Percentiles rank a stretch among this genome's conserved stretches.
These are phyloP conservation scores for Phytophthora europaea DNA, from an alignment of 352 stramenopile species.

Conservation along the genomic window DNA sequence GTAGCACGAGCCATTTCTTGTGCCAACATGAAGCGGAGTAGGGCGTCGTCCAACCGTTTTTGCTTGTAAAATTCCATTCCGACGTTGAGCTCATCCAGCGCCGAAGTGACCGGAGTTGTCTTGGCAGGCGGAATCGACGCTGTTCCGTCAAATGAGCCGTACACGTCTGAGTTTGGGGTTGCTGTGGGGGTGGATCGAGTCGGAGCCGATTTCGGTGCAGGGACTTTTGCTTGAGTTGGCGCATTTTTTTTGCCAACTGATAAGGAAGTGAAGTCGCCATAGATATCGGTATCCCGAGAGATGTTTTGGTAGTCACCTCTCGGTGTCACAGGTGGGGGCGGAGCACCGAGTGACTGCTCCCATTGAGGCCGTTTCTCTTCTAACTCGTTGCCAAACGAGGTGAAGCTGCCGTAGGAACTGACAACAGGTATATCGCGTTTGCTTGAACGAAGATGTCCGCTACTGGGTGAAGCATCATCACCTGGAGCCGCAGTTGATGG, in stretches of 20 bases:
- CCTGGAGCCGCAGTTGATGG: constrained; percentile 10
- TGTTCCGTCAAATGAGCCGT: constrained; percentile 32
- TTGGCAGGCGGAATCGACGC: constrained; percentile 5
- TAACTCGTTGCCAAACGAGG: constrained; percentile 14
- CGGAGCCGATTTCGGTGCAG: constrained; percentile 4
- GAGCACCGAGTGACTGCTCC: constrained; percentile 32
- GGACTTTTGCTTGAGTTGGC: not conserved
- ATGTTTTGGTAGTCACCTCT: constrained; percentile 14
- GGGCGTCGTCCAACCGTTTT: constrained; percentile 67
- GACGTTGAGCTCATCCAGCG: constrained; percentile 75
- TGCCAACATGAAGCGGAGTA: constrained; percentile 73
- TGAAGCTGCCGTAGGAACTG: constrained; percentile 42
- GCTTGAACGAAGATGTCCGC: not conserved
- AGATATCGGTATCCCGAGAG: constrained; percentile 24
- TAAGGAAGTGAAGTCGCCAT: constrained; percentile 50
- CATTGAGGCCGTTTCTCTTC: constrained; percentile 27
- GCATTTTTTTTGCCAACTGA: constrained; percentile 13
- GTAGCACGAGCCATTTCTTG: constrained; percentile 60
- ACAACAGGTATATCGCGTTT: not conserved
- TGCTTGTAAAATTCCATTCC: constrained; percentile 86
- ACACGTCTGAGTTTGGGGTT: constrained; percentile 35
- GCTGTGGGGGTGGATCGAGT: constrained; percentile 3
- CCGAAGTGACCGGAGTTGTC: constrained; percentile 41
- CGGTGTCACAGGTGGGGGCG: constrained; percentile 21
- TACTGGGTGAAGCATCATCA: not conserved